A percentile compares a stretch with the other conserved stretches of the same genome.
Conservation (phyloP, 805 yeast species). For the Wickerhamiella hasegawae region DNA sequence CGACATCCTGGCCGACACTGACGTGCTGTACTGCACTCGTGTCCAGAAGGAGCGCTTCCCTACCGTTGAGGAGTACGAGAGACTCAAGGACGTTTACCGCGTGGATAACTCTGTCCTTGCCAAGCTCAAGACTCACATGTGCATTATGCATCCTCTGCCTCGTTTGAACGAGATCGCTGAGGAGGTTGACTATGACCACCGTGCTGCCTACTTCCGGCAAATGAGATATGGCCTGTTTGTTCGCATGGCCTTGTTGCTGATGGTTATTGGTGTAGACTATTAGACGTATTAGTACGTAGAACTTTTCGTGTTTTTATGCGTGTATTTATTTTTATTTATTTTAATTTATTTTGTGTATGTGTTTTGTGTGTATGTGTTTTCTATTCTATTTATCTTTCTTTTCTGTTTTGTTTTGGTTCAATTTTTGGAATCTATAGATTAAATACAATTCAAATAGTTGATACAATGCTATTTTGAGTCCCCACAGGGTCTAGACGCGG, state of each 20-base stretch:
- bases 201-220: conserved; percentile 99
- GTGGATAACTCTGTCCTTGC: conserved; percentile 84
- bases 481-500: too few species aligned
- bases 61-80: conserved; percentile 58
- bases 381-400: not conserved
- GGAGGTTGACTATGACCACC: conserved; percentile 97
- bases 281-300: conserved; percentile 14
- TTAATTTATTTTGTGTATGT: conserved; percentile 4
- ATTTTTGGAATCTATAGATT: not conserved
- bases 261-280: conserved; percentile 92
- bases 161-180: conserved; percentile 92
- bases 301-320: conserved; percentile 6
- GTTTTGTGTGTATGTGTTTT: not conserved
- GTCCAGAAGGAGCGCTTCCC: conserved; percentile 93
- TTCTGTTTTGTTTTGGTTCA: not conserved
- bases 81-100: conserved; percentile 79
- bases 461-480: too few species aligned
- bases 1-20: conserved; percentile 76
- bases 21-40: conserved; percentile 94
- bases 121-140: conserved; percentile 95
- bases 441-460: not conserved
- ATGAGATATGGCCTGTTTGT: conserved; percentile 97
- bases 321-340: conserved; percentile 4
- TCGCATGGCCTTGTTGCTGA: conserved; percentile 95
- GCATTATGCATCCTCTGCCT: conserved; percentile 98